phyloP scores from a whole-genome alignment of 2,329 filamentous ascomycete species.

The Scleromitrula shiraiana region DNA sequence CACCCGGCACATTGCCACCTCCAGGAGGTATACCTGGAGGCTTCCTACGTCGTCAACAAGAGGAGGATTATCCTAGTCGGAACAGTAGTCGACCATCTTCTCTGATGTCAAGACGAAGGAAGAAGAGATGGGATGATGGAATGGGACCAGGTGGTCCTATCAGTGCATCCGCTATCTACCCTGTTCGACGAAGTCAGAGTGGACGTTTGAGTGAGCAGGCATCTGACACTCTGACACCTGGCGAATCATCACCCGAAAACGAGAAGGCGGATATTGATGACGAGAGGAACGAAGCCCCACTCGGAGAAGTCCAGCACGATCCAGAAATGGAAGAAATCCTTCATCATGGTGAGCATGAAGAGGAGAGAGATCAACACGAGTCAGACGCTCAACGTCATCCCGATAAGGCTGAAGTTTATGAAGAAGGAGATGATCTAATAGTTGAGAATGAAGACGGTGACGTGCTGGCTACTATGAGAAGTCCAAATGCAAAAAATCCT shows the following conservation, averaged over 20 bases:
- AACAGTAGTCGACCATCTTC: conserved; percentile 52
- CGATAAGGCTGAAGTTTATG: conserved; percentile 56
- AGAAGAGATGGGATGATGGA: conserved; percentile 62
- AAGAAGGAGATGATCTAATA: conserved; percentile 71
- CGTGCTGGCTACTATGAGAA: conserved; percentile 59
- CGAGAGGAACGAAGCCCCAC: conserved; percentile 27
- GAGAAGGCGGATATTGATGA: conserved; percentile 24
- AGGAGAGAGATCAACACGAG: conserved; percentile 26
- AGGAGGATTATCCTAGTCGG: conserved; percentile 55
- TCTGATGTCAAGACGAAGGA: conserved; percentile 50
- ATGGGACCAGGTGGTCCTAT: conserved; percentile 79
- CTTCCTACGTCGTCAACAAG: conserved; percentile 75
- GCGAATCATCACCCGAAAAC: conserved; percentile 22
- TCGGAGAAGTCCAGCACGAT: conserved; percentile 30
- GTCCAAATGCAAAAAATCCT: background rate
- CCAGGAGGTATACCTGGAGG: conserved; percentile 64
- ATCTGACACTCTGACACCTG: conserved; percentile 27
- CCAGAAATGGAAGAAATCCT: conserved; percentile 29
- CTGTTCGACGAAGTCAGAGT: conserved; percentile 35
- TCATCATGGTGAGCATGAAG: conserved; percentile 28
- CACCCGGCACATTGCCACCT: conserved; percentile 64
- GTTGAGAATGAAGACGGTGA: conserved; percentile 85
- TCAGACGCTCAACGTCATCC: conserved; percentile 28
- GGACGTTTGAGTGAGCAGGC: conserved; percentile 22
- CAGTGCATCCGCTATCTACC: conserved; percentile 81